Percentiles rank a stretch among this genome's conserved stretches.
phyloP scores from a whole-genome alignment of 169 alveolate genomes.

The Pseudocohnilembus persalinus region DNA sequence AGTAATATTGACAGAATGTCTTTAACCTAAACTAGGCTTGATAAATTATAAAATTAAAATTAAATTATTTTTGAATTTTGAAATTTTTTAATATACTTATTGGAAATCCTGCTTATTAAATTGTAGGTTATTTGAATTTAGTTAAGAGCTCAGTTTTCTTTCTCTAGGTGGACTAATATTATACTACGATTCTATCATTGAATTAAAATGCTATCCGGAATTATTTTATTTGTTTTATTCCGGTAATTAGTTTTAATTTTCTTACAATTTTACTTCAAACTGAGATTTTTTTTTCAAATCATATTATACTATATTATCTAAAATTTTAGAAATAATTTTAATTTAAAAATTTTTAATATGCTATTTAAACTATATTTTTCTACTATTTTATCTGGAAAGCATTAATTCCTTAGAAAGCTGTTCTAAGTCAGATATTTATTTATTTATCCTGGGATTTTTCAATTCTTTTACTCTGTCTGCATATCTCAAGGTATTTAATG shows the following conservation, averaged over 20 bases:
- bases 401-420: constrained; percentile 45
- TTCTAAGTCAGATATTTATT: constrained; percentile 34
- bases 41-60: too few species aligned
- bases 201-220: background rate
- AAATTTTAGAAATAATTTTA: too few species aligned
- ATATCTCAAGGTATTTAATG: constrained; percentile 97
- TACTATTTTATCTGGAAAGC: constrained; percentile 50
- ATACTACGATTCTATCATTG: background rate
- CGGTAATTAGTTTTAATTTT: too few species aligned
- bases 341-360: too few species aligned
- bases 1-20: background rate
- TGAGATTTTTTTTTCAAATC: background rate
- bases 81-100: too few species aligned
- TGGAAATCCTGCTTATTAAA: background rate
- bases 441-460: constrained; percentile 63
- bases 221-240: too few species aligned
- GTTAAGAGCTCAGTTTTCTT: background rate
- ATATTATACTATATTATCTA: background rate
- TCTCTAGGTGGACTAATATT: background rate
- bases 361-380: background rate
- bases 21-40: background rate
- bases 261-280: too few species aligned
- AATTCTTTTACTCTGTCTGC: constrained; percentile 97
- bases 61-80: background rate
- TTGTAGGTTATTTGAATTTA: background rate